Base-by-base conservation (phyloP, 768 basidiomycete species). In the Daedalea quercina region DNA sequence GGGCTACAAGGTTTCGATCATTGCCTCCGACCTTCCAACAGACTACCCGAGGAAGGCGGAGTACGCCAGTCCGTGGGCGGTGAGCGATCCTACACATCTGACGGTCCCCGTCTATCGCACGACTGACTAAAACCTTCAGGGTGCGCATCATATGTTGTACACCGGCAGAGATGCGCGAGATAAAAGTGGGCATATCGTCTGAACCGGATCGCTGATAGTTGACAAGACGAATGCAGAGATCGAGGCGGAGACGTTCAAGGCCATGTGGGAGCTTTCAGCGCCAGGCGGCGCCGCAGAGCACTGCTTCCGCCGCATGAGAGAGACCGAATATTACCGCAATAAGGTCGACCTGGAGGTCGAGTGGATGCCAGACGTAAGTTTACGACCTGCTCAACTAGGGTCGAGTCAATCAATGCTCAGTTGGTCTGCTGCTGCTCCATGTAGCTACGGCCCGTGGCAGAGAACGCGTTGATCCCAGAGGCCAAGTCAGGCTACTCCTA, bases 41-140 rank as follows among this genome's bases (percentile, higher is more conserved):
- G 90, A 91, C 64, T 31, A 91, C 64, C 75, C 80, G 1, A 84
- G 82, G 67, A 75, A 73, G 17, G 81, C 84, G 62, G 74, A 75
- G 49, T 91, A 87, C 60, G 86, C 90, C 1, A 88, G 85, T 64
- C 79, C 78, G 31, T 90, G 90, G 90, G 89, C 90, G 42, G 89
- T 87, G 55, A 59, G 84, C 37, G 34, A 40, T 31, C 4, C 6
- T 31, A 11, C 28, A 11, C 28, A 11, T 31, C 6, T 11, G 11
- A 6, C 6, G 28, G 28, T 4, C 25, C 11, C 25, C 43, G 20
- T n/a, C n/a, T n/a, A n/a, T 19, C 20, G 43, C 43, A 9, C 12
- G n/a, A 15, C 12, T 19, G 6, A 13, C 43, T 15, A 22, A 15
- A 8, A 44, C 20, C 25, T 13, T 28, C 46, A 92, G 90, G 90